Evolutionary conservation across 805 yeast genomes (phyloP), one percentile per base, ranked within the genome.

Genomic region (Metschnikowia reukaufii): DNA sequence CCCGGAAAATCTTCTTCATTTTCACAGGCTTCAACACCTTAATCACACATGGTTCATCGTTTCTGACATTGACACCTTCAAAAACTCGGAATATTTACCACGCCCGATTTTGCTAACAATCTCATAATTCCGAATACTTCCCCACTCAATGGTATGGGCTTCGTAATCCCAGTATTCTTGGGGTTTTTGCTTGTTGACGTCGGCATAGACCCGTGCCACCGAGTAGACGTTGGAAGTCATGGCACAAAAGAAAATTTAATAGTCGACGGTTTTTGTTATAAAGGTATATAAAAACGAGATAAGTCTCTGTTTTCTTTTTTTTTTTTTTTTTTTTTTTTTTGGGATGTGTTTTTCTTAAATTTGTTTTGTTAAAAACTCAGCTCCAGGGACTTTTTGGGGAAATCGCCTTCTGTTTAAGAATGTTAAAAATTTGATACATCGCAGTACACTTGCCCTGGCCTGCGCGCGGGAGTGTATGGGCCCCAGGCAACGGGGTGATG

Each of bases 71-170:
- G 36, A 84, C 76, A 23, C 96, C 97, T 63, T 83, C 86, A 64
- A 91, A 91, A 25, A 91, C 66, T 91, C 97, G n/a, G 95, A 85
- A 68, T 90, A 91, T 70, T 88, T 91, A 20, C 97, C 97, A 47
- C 96, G 78, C 12, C 97, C 97, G 16, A 91, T 84, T 67, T 90
- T 88, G 52, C 78, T 76, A 44, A 86, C 79, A 50, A 91, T 86
- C 64, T 91, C 97, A 62, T 85, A 86, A 59, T 81, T 64, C 40
- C 63, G 63, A 47, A 69, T 70, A 35, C 64, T 58, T 17, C 74
- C 76, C 77, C 77, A 72, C 36, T 61, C 61, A 39, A 71, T 68
- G 48, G 64, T 64, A 51, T 67, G 70, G 52, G 82, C 83, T 55
- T 87, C 96, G 62, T 88, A 88, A 65, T 89, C 96, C 91, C 95